phyloP scores from a whole-genome alignment of 495 filamentous ascomycete species.

The Penicillium cataractarum region DNA sequence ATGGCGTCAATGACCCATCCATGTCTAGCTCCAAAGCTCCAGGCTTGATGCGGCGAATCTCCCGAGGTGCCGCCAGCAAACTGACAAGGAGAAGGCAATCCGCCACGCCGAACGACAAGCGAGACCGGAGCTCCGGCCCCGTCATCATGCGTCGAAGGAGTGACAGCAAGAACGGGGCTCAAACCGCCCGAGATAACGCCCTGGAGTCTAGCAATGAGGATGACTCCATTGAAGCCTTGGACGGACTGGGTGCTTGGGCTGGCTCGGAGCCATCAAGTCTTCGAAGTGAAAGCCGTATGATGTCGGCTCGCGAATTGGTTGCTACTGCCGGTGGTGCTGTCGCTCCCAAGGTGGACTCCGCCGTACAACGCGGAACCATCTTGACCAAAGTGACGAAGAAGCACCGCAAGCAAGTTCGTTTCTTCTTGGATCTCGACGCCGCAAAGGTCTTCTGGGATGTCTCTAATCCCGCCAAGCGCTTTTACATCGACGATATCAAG shows the following conservation, averaged over 20 bases:
- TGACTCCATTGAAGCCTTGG: slow-evolving; percentile 64
- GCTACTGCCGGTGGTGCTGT: slow-evolving; percentile 40
- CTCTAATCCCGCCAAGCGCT: slow-evolving; percentile 73
- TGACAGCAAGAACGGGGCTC: slow-evolving; percentile 75
- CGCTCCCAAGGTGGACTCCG: slow-evolving; percentile 70
- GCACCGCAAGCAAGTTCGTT: slow-evolving; percentile 69
- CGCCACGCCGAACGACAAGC: slow-evolving; percentile 69
- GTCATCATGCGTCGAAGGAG: slow-evolving; percentile 84
- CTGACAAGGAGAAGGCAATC: slow-evolving; percentile 69
- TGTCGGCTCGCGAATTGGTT: slow-evolving; percentile 33
- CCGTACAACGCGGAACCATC: slow-evolving; percentile 73
- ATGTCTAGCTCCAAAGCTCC: slow-evolving; percentile 55
- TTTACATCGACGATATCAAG: slow-evolving; percentile 93
- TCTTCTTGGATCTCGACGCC: slow-evolving; percentile 77
- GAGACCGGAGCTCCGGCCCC: slow-evolving; percentile 86
- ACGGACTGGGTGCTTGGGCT: slow-evolving; percentile 40
- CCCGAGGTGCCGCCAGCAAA: slow-evolving; percentile 65
- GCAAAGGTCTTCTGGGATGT: slow-evolving; percentile 89
- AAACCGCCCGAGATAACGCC: slow-evolving; percentile 54
- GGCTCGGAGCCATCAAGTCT: slow-evolving; percentile 46
- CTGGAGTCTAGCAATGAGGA: slow-evolving; percentile 59
- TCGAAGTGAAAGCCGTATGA: slow-evolving; percentile 40
- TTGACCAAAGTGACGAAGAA: slow-evolving; percentile 85
- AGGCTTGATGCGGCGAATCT: slow-evolving; percentile 67
- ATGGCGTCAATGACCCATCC: slow-evolving; percentile 54